Percentiles rank a stretch among this genome's conserved stretches.
phyloP scores from a whole-genome alignment of 2,329 filamentous ascomycete species.

The Thielaviopsis populi region DNA sequence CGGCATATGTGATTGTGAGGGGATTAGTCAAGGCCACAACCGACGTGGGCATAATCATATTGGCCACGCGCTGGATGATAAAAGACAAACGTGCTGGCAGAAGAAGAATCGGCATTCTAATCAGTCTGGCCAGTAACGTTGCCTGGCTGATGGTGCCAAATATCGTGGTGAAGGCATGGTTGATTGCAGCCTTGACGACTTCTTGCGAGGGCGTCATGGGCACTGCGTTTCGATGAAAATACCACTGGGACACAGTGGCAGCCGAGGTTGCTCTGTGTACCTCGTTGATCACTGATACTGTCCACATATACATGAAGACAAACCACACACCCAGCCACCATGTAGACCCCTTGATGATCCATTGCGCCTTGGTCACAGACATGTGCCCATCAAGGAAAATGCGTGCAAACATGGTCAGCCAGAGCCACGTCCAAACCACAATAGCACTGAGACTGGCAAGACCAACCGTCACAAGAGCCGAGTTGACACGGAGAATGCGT shows the following conservation, averaged over 20 bases:
- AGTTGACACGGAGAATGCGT: slow-evolving; percentile 71
- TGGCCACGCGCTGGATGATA: slow-evolving; percentile 57
- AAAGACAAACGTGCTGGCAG: slow-evolving; percentile 54
- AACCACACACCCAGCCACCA: slow-evolving; percentile 96
- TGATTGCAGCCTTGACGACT: slow-evolving; percentile 68
- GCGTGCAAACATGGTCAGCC: slow-evolving; percentile 91
- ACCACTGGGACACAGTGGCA: slow-evolving; percentile 96
- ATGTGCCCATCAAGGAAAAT: slow-evolving; percentile 90
- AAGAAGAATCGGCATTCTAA: slow-evolving; percentile 72
- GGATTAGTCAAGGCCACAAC: slow-evolving; percentile 81
- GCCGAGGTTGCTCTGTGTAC: slow-evolving; percentile 84
- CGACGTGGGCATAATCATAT: slow-evolving; percentile 70
- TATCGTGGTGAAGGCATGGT: slow-evolving; percentile 69
- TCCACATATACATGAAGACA: slow-evolving; percentile 91
- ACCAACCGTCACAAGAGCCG: slow-evolving; percentile 69
- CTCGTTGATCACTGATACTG: slow-evolving; percentile 69
- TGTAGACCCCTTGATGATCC: slow-evolving; percentile 72
- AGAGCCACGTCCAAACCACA: slow-evolving; percentile 85
- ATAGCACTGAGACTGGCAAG: slow-evolving; percentile 60
- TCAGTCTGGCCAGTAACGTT: slow-evolving; percentile 62
- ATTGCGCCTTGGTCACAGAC: slow-evolving; percentile 43
- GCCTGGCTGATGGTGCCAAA: slow-evolving; percentile 88
- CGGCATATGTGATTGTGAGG: slow-evolving; percentile 78
- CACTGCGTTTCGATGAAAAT: slow-evolving; percentile 80
- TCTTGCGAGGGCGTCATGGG: slow-evolving; percentile 64